Conservation (phyloP, 805 yeast species). For the Ogataea henricii region DNA sequence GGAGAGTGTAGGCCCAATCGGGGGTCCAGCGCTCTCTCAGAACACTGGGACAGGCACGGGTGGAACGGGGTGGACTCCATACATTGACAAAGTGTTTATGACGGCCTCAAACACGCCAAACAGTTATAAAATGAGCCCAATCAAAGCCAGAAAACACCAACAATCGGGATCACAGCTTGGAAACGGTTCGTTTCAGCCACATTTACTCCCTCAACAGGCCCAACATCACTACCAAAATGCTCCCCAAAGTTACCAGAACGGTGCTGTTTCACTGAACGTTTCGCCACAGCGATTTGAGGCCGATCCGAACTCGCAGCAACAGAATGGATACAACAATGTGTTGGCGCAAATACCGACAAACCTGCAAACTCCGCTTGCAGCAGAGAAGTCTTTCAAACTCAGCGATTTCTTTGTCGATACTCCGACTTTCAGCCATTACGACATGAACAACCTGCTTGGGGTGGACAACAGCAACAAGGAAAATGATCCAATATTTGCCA, state of each 20-base stretch:
- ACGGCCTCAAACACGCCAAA: constrained; percentile 1
- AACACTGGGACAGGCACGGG: constrained; percentile 12
- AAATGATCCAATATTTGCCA: constrained; percentile 24
- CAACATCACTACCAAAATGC: not conserved
- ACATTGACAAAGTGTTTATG: constrained; percentile 28
- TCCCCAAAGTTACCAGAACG: constrained; percentile 8
- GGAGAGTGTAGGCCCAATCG: constrained; percentile 14
- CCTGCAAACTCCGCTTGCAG: constrained; percentile 23
- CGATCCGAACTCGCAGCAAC: constrained; percentile 4
- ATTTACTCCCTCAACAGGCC: constrained; percentile 9
- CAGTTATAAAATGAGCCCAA: constrained; percentile 14
- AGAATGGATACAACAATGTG: not conserved
- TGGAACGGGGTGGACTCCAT: constrained; percentile 32
- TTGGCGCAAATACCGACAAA: constrained; percentile 7
- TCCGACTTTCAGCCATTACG: constrained; percentile 25
- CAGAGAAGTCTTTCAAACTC: constrained; percentile 24
- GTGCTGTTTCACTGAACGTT: constrained; percentile 18
- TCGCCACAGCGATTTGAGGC: constrained; percentile 21
- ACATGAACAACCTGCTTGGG: constrained; percentile 18
- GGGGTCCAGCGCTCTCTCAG: constrained; percentile 1
- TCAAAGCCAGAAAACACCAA: constrained; percentile 10
- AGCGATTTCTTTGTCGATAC: constrained; percentile 28
- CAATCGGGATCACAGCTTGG: not conserved
- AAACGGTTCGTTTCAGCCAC: constrained; percentile 2
- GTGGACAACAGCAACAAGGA: constrained; percentile 26